Base-by-base conservation (phyloP, 148 eudicot species). In the Drosera capensis region DNA sequence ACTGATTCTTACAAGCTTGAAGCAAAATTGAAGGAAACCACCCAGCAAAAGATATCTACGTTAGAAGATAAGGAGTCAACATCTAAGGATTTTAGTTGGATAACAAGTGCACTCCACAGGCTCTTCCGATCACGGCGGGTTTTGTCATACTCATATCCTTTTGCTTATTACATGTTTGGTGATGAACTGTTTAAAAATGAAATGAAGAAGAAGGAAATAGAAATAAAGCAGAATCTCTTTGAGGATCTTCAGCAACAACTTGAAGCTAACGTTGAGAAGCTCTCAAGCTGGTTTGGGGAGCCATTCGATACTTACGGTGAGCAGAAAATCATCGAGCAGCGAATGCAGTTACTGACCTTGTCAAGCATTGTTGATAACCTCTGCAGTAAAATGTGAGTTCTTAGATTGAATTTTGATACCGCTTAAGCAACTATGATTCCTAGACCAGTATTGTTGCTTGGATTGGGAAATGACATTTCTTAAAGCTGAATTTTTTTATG, bases 101-200 rank as follows among this genome's bases (percentile, higher is more conserved):
- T 72, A 7, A 53, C 66, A 4, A 72, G 66, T 53, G 94, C 68
- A 43, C 59, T 65, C 17, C 40, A 52, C 46, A 70, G 71, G 34
- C 69, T 82, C 60, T 64, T 68, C 47, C 65, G 78, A 48, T 72
- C 86, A 29, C 70, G 94, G 57, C 72, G 72, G 45, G 25, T 60
- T 20, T 64, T 82, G 36, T 72, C 73, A 5, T 70, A 71, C 57
- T 78, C 94, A 2, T 82, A 82, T 38, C 71, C 83, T 3, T 75
- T 82, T 66, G 82, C 80, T 18, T 82, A 55, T 49, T 82, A 70
- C 63, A 78, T 82, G 86, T 82, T 82, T 68, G 86, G 86, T 23
- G 60, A 67, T 34, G 86, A 66, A 19, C 48, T 82, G 12, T 74
- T 78, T 36, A 51, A 51, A 24, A 50, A 63, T 51, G 94, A 78